Evolutionary conservation across 257 asterid genomes (phyloP).

Genomic region (Buddleja alternifolia): DNA sequence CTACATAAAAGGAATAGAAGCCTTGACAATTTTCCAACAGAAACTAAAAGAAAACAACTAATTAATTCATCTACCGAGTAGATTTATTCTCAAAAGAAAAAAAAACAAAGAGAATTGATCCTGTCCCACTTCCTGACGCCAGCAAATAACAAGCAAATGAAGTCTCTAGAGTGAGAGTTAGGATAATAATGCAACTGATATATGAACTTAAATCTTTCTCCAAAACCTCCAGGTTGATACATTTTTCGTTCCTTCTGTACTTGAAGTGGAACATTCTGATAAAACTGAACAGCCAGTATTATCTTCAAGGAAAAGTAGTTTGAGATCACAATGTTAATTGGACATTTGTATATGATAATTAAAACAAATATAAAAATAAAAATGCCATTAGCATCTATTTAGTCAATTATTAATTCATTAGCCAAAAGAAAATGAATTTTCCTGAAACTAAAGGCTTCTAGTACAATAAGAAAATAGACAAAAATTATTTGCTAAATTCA

Average conservation of each 20-base stretch:
- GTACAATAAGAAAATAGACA: not conserved
- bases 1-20: conserved; percentile 45
- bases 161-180: conserved; percentile 9
- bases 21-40: conserved; percentile 22
- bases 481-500: conserved; percentile 10
- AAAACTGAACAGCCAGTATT: not conserved
- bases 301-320: conserved; percentile 15
- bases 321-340: not conserved
- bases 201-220: not conserved
- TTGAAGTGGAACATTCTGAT: conserved; percentile 1
- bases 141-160: not conserved
- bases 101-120: not conserved
- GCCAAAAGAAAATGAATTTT: conserved; percentile 7
- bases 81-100: conserved; percentile 5
- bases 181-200: conserved; percentile 3
- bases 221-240: not conserved
- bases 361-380: not conserved
- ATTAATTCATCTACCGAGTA: conserved; percentile 3
- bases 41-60: conserved; percentile 8
- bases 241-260: conserved; percentile 6
- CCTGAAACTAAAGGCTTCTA: not conserved
- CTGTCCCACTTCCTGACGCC: not conserved
- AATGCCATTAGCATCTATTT: not conserved
- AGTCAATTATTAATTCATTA: conserved; percentile 2
- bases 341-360: not conserved